phyloP scores from a whole-genome alignment of 2,329 filamentous ascomycete genomes.

The Fusarium begoniae region DNA sequence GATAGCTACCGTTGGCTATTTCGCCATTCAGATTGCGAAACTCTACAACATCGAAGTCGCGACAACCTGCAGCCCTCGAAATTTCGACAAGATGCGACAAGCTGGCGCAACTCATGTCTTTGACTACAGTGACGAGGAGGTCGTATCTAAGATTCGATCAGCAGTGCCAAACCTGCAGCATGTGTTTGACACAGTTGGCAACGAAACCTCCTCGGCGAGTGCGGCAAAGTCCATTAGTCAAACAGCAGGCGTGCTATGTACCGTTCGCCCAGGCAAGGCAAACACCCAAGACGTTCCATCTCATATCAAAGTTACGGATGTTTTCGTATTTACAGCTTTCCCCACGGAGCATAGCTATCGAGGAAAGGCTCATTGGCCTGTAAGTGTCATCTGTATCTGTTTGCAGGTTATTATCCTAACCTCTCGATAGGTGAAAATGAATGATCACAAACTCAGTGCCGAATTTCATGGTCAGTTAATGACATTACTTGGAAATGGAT shows the following conservation, averaged over 20 bases:
- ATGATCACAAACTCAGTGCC: slow-evolving; percentile 15
- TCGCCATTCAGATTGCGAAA: slow-evolving; percentile 46
- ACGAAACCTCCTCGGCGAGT: slow-evolving; percentile 44
- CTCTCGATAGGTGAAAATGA: slow-evolving; percentile 12
- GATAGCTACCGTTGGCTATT: slow-evolving; percentile 28
- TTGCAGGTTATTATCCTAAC: accelerated
- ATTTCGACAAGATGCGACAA: slow-evolving; percentile 43
- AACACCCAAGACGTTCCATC: slow-evolving; percentile 48
- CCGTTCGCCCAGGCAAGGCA: slow-evolving; percentile 53
- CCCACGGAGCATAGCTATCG: slow-evolving; percentile 52
- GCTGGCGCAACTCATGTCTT: slow-evolving; percentile 49
- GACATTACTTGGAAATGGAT: not conserved
- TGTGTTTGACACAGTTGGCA: slow-evolving; percentile 55
- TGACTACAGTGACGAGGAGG: slow-evolving; percentile 51
- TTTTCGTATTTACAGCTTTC: slow-evolving; percentile 56
- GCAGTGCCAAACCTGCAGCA: slow-evolving; percentile 46
- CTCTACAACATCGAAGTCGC: slow-evolving; percentile 44
- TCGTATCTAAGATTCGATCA: slow-evolving; percentile 46
- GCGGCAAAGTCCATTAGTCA: slow-evolving; percentile 42
- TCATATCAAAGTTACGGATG: slow-evolving; percentile 50
- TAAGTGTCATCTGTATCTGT: slow-evolving; percentile 30
- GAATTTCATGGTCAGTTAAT: not conserved
- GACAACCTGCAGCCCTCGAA: slow-evolving; percentile 47
- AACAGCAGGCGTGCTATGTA: slow-evolving; percentile 47
- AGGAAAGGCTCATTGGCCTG: slow-evolving; percentile 48